Evolutionary conservation across 805 yeast species (phyloP), one percentile per base, ranked within the genome.

Genomic region (Grigorovia jiainica): DNA sequence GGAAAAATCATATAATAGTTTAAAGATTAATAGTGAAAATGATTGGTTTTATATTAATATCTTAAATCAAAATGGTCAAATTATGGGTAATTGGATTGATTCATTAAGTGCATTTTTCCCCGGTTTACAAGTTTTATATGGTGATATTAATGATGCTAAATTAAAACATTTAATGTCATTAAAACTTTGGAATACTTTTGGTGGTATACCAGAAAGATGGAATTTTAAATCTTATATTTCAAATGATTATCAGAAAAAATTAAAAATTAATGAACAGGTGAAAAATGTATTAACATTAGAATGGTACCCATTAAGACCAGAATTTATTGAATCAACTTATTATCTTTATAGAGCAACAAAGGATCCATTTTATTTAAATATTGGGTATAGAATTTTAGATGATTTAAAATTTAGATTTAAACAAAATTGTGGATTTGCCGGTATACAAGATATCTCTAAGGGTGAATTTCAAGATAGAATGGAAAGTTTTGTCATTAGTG

Each of bases 241-340:
- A 10, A n/a, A 27, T 13, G n/a, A 27, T 27, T 13, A 27, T 27
- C 6, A 13, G 31, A 5, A 27, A 27, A 13, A 27, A 10, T 27
- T 27, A 13, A 13, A 10, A 13, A 24, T 15, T 7, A 11, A 30
- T 7, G 40, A 24, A 11, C 10, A 13, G 13, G 19, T 27, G 8
- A 34, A 27, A n/a, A 29, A 37, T 3, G 36, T 34, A 3, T 31
- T 49, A 3, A 57, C 75, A 0, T 63, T 87, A 27, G 94, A 85
- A 55, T 89, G 96, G 96, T 89, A 86, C 54, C 95, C 96, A 2
- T 66, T 89, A 35, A 67, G 97, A 42, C 97, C 97, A 0, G 97
- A 89, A 57, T 86, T 87, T 50, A 72, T 86, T 34, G 97, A 89
- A 57, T 83, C 95, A 0, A 86, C 94, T 0, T 89, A 87, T 59